Conservation (phyloP, 371 early-diverging fungal species). For the Mucor lusitanicus region DNA sequence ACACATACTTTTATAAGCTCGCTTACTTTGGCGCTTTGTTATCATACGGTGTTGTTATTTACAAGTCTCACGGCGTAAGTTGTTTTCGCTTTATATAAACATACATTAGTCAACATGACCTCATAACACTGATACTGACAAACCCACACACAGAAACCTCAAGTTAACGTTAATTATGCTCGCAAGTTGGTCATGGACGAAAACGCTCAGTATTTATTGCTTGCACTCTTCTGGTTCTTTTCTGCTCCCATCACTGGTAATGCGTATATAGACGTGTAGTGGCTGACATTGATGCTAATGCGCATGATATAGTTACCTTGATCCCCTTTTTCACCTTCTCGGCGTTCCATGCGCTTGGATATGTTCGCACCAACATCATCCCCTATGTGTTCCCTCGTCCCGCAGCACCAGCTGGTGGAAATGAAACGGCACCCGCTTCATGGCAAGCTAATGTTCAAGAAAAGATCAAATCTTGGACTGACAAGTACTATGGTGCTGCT, state of each 20-base stretch:
- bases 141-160: conserved; percentile 50
- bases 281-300: not conserved
- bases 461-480: conserved; percentile 65
- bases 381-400: conserved; percentile 71
- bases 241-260: conserved; percentile 74
- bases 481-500: conserved; percentile 70
- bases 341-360: conserved; percentile 81
- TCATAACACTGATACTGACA: conserved; percentile 12
- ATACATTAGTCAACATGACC: conserved; percentile 14
- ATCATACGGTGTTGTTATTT: conserved; percentile 86
- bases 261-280: not conserved
- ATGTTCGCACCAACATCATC: conserved; percentile 73
- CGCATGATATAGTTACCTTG: conserved; percentile 62
- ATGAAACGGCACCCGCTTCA: conserved; percentile 20
- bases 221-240: conserved; percentile 80
- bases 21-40: conserved; percentile 75
- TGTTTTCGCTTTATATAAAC: conserved; percentile 8
- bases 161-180: conserved; percentile 62
- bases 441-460: conserved; percentile 58
- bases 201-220: conserved; percentile 83
- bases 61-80: conserved; percentile 83
- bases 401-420: conserved; percentile 33
- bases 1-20: conserved; percentile 47
- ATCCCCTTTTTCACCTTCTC: conserved; percentile 87
- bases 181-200: conserved; percentile 81